Evolutionary conservation across 805 yeast genomes (phyloP), one percentile per base, ranked within the genome.

Genomic region (Nakazawaea laoshanensis): DNA sequence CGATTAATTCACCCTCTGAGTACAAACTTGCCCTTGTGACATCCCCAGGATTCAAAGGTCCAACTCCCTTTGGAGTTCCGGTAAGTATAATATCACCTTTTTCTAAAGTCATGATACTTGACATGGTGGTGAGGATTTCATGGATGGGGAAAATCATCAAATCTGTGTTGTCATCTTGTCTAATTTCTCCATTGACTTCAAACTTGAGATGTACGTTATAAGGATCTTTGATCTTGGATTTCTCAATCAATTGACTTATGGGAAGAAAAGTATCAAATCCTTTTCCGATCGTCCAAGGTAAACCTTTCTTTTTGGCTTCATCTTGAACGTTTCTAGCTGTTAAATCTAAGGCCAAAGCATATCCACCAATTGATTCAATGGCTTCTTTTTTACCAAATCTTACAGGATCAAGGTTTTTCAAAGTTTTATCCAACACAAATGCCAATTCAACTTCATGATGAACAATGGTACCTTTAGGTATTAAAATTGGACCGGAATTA

Each of bases 41-140:
- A 51, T 92, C 97, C 7, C 96, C 97, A 0, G 94, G 83, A 5
- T 54, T 55, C 21, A 88, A 59, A 17, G 69, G 61, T 7, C 97
- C 96, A n/a, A 92, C 98, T 12, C 98, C 98, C 55, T 87, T 85
- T 29, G 98, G 98, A 2, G 98, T 92, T 12, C 98, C 98, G 1
- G 98, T 92, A 32, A 92, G 65, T 38, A 92, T 77, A 41, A 92
- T 67, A 50, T 92, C 98, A 19, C 96, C 96, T 34, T 84, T 77
- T 47, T 88, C 77, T 37, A 92, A 63, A 4, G 96, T 85, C 89
- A 89, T 89, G 46, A 85, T 77, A n/a, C 77, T 58, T 4, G 95
- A 81, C 75, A 88, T 81, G 32, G 80, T 73, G 35, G 82, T 69
- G 40, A 92, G 63, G 40, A 92, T 78, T 46, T 74, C 70, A 48